Evolutionary conservation across 345 rosid species (phyloP).

Genomic region (Linum usitatissimum): DNA sequence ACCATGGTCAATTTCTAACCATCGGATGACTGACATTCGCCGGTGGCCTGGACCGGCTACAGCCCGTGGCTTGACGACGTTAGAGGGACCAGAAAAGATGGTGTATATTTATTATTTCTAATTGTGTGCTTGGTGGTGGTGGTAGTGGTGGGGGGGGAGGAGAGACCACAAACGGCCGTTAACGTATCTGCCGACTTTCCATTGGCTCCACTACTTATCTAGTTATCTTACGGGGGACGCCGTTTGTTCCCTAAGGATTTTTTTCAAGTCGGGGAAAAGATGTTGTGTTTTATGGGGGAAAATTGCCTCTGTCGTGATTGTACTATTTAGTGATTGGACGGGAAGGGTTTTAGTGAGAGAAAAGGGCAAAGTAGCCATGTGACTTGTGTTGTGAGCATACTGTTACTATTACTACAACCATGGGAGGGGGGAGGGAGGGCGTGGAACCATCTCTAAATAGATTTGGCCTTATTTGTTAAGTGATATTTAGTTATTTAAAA

Average conservation of each 20-base stretch:
- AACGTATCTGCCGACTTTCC: slow-evolving; percentile 4
- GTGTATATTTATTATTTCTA: slow-evolving; percentile 15
- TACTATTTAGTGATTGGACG: too few species aligned
- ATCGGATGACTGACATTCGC: slow-evolving; percentile 33
- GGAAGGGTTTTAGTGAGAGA: too few species aligned
- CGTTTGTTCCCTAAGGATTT: background rate
- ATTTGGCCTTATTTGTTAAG: too few species aligned
- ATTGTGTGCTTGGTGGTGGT: too few species aligned
- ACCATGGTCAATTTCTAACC: slow-evolving; percentile 78
- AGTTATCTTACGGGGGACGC: slow-evolving; percentile 17
- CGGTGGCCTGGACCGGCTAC: slow-evolving; percentile 24
- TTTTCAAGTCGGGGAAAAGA: slow-evolving; percentile 24
- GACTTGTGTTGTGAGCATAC: too few species aligned
- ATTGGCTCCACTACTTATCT: slow-evolving; percentile 42
- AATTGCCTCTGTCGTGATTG: slow-evolving; percentile 49
- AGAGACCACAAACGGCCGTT: slow-evolving; percentile 19
- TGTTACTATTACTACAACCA: too few species aligned
- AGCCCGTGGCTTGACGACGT: slow-evolving; percentile 21
- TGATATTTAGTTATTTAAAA: too few species aligned
- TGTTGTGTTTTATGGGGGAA: slow-evolving; percentile 57
- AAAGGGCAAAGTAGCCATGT: too few species aligned
- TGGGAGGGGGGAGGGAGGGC: too few species aligned
- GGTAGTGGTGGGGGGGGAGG: slow-evolving; percentile 28
- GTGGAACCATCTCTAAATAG: too few species aligned
- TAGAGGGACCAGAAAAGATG: slow-evolving; percentile 2